Base-by-base conservation (phyloP, 2,329 filamentous ascomycete genomes). In the Hypoxylon sp. region DNA sequence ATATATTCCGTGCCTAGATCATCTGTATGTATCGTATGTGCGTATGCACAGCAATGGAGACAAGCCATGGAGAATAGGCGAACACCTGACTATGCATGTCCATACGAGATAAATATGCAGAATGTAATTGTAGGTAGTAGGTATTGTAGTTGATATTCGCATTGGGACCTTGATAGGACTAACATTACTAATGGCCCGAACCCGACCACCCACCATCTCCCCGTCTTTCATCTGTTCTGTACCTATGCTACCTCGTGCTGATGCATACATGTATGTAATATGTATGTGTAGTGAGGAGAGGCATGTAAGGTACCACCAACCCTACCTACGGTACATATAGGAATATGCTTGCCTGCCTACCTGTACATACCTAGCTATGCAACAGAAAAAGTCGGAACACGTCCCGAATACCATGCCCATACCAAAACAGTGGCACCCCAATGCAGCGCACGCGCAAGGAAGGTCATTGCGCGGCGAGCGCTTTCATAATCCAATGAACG, bases 401-500 rank as follows among this genome's bases (percentile, higher is more conserved):
- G 8, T 19, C 39, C 54, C 54, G 42, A 50, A 50, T 42, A 24
- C 52, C 44, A 35, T 50, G 35, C 24, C 54, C 17, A 46, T 17
- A 17, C 57, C 51, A 52, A 42, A 59, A 37, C 44, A 44, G 35
- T 48, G 55, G 55, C 26, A 35, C 55, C 29, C 42, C 37, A 48
- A 62, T 67, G 47, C 64, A 53, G 55, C 14, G 52, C 22, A 13
- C 26, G 52, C 22, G 17, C 37, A 48, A 53, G 44, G 33, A 46
- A 53, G 57, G 64, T 59, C 64, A 67, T 66, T 58, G 58, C 58
- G 58, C 46, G 44, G 37, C 33, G 52, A 66, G 52, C 58, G 63
- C 63, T 35, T 54, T 46, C 22, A 58, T 37, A 42, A 53, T 62
- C 63, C 59, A 67, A 60, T 63, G 59, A 67, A 35, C 46, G 47